These are phyloP conservation scores for Pilatotrama ljubarskyi DNA, from an alignment of 768 basidiomycete species.

Conservation along the genomic window DNA sequence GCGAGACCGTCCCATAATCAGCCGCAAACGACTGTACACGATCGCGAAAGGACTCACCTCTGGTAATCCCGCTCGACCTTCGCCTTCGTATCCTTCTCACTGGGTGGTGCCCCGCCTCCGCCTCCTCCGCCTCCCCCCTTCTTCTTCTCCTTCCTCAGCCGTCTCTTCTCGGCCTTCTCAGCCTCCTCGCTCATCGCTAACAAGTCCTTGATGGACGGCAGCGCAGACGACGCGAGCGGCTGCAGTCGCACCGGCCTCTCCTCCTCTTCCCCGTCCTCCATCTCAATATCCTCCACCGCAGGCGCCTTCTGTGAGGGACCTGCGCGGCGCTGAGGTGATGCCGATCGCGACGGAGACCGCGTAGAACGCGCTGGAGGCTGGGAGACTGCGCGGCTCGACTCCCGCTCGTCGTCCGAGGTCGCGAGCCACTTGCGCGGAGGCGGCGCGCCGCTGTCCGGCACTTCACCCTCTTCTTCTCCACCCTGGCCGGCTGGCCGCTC, in stretches of 20 bases:
- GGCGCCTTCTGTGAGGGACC: not conserved
- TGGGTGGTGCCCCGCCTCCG: constrained; percentile 30
- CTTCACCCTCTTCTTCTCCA: constrained; percentile 20
- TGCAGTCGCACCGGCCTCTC: constrained; percentile 56
- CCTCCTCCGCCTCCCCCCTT: constrained; percentile 44
- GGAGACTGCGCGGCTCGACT: constrained; percentile 6
- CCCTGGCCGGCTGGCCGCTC: not conserved
- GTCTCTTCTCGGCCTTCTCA: constrained; percentile 64
- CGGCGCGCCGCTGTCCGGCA: constrained; percentile 1
- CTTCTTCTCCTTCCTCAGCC: constrained; percentile 76
- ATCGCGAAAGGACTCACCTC: constrained; percentile 39
- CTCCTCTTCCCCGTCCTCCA: constrained; percentile 42
- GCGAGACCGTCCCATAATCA: not conserved
- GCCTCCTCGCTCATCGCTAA: constrained; percentile 74
- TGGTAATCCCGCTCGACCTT: constrained; percentile 61
- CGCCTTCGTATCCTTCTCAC: constrained; percentile 39
- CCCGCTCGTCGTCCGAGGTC: constrained; percentile 22
- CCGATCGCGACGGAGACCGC: constrained; percentile 1
- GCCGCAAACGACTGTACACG: too few relatives aligned
- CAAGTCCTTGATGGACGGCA: constrained; percentile 83
- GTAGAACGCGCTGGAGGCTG: constrained; percentile 6
- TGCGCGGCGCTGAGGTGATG: not conserved
- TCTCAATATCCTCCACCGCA: constrained; percentile 38
- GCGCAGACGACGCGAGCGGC: constrained; percentile 74
- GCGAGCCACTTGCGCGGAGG: constrained; percentile 21